A percentile compares a stretch with the other conserved stretches of the same genome.
Evolutionary conservation across 2,329 filamentous ascomycete genomes (phyloP).

Genomic region (Plectosphaerella cucumerina): DNA sequence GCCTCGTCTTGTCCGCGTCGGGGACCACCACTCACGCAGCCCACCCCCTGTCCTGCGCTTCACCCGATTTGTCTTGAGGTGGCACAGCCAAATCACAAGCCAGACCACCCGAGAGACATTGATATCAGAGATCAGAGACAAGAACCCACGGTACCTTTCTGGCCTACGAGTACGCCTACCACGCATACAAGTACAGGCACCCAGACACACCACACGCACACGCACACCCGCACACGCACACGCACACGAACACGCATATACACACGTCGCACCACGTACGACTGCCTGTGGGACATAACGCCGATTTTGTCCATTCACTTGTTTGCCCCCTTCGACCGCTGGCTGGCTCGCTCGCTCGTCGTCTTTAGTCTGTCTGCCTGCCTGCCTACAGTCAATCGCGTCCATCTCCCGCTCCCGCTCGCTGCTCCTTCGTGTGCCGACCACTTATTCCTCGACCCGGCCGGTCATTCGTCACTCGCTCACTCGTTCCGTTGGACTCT

Average conservation of each 20-base stretch:
- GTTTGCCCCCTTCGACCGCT: background rate
- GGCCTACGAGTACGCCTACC: no score
- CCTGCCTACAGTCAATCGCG: no score
- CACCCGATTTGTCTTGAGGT: background rate
- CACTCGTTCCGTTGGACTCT: background rate
- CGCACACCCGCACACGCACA: background rate
- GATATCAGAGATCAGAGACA: slow-evolving; percentile 1
- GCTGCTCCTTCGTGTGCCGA: background rate
- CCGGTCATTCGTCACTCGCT: background rate
- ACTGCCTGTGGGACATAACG: background rate
- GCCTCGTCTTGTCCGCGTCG: no score
- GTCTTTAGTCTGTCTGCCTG: no score
- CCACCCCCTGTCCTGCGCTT: background rate
- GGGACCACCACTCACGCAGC: background rate
- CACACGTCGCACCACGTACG: background rate
- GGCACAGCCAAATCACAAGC: background rate
- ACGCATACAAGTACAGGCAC: no score
- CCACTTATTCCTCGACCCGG: background rate
- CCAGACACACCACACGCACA: background rate
- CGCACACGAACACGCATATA: background rate
- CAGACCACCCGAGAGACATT: background rate
- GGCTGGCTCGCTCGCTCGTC: background rate
- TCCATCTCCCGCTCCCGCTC: no score
- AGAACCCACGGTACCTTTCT: no score
- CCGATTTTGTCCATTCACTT: background rate